A percentile compares a stretch with the other conserved stretches of the same genome.
Conservation (phyloP, 352 stramenopile genomes). For the Phytopythium oedochilum region DNA sequence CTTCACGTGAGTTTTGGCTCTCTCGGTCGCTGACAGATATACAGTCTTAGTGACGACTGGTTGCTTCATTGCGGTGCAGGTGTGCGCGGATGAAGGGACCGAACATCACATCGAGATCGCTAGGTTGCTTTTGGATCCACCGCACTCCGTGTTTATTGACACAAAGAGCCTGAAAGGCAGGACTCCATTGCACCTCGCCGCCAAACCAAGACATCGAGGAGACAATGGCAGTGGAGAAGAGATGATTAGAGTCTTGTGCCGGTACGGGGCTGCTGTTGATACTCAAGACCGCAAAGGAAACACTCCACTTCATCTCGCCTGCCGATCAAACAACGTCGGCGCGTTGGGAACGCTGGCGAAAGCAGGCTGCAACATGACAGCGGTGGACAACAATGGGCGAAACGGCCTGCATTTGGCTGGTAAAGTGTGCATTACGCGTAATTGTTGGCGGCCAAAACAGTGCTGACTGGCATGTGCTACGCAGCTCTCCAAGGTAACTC, state of each 20-base stretch:
- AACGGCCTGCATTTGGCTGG: conserved; percentile 47
- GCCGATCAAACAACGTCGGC: conserved; percentile 15
- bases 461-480: neutral
- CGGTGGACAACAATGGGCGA: conserved; percentile 25
- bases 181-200: conserved; percentile 44
- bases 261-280: conserved; percentile 28
- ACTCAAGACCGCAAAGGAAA: conserved; percentile 24
- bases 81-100: conserved; percentile 36
- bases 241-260: conserved; percentile 23
- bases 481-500: conserved; percentile 22
- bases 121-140: conserved; percentile 19
- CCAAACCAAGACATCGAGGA: conserved; percentile 7
- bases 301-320: conserved; percentile 42
- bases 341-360: conserved; percentile 25
- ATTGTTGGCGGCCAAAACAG: neutral
- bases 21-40: neutral
- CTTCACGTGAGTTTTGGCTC: conserved; percentile 40
- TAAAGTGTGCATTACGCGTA: conserved; percentile 7
- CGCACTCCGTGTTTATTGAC: conserved; percentile 25
- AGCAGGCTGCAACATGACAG: conserved; percentile 19
- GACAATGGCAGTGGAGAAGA: neutral
- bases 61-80: conserved; percentile 14
- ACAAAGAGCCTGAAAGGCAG: conserved; percentile 40
- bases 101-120: conserved; percentile 29
- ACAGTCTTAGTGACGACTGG: neutral